Conservation (phyloP, 768 basidiomycete species). For the Suillus subaureus region DNA sequence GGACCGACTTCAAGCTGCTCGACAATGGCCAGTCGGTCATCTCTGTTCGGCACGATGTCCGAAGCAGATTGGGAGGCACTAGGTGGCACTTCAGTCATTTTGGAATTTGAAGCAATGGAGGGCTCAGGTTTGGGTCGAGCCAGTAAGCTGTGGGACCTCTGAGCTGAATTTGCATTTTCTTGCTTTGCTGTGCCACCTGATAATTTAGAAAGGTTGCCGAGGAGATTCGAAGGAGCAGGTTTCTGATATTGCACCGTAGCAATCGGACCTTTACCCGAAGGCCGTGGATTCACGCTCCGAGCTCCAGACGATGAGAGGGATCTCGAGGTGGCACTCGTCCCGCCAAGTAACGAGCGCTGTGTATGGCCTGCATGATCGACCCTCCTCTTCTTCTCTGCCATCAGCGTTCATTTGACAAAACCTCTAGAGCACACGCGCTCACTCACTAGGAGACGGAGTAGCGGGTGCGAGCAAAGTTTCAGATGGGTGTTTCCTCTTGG, state of each 20-base stretch:
- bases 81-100: conserved; percentile 14
- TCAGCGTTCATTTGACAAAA: conserved; percentile 6
- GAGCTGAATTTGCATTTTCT: conserved; percentile 28
- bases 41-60: conserved; percentile 34
- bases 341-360: conserved; percentile 20
- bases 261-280: conserved; percentile 1
- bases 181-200: conserved; percentile 22
- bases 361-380: conserved; percentile 32
- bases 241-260: conserved; percentile 22
- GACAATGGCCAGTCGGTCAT: conserved; percentile 69
- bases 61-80: conserved; percentile 9
- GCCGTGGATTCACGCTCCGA: neutral
- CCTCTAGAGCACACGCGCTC: neutral
- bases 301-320: conserved; percentile 19
- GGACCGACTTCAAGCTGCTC: conserved; percentile 83
- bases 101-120: neutral
- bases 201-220: conserved; percentile 51
- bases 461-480: conserved; percentile 44
- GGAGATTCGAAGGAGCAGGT: conserved; percentile 53
- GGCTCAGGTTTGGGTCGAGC: conserved; percentile 17
- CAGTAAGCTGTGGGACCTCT: conserved; percentile 29
- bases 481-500: conserved; percentile 50
- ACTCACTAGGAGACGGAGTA: conserved; percentile 70
- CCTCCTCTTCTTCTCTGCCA: conserved; percentile 47
- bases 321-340: conserved; percentile 14